Evolutionary conservation across 805 yeast genomes (phyloP), one percentile per base, ranked within the genome.

Genomic region (Ogataea zsoltii): DNA sequence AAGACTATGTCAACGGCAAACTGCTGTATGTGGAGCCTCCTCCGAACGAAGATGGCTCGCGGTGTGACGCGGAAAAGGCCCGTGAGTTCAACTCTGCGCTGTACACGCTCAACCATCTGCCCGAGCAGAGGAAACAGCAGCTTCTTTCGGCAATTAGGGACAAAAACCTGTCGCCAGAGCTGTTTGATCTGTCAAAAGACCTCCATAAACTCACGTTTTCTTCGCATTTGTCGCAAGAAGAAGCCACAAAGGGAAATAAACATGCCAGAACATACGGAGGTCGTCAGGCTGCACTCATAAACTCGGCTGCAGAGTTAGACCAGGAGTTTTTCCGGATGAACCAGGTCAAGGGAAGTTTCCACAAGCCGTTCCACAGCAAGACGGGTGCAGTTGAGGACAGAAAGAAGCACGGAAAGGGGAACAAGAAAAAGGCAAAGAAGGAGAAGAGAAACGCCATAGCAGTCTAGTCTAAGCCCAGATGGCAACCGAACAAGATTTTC

Each of bases 1-100:
- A 94, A 67, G 99, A 94, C 66, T 94, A 90, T 58, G 97, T 95
- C 21, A 88, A 80, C 65, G 99, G 98, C 53, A 91, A 89, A 65
- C 71, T 94, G 46, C 71, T 89, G 38, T 91, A 77, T 62, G 83
- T 88, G 33, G 83, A 82, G 52, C 97, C 98, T 13, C 99, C 99
- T 32, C 98, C 98, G 43, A 63, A 75, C 16, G 81, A 70, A 3
- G 83, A 79, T 41, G 84, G 80, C 12, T 72, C 80, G 3, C 76
- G 76, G 34, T 65, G 69, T 38, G 60, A 74, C 1, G 67, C 68
- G 15, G 83, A 80, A 57, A 85, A 81, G 48, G 69, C 77, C 48
- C 67, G 72, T 23, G 74, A 75, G 38, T 94, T 90, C 70, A 94
- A 94, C 69, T 68, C 72, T 50, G 92, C 82, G n/a, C 65, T 87